Conservation (phyloP, 2,329 filamentous ascomycete genomes). For the Fusarium sp. region DNA sequence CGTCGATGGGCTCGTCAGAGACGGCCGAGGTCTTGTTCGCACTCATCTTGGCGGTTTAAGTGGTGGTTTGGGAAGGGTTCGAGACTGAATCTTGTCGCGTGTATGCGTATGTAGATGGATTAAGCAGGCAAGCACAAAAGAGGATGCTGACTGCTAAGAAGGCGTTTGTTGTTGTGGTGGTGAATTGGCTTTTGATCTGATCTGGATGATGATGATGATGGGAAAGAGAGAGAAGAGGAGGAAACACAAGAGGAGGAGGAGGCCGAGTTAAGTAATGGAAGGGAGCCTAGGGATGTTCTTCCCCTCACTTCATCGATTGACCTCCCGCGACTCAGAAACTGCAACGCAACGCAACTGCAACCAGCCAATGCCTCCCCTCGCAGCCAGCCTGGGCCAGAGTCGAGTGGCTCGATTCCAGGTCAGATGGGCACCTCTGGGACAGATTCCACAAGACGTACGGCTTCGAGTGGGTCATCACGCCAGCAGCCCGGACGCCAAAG, state of each 20-base stretch:
- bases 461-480: neutral
- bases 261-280: conserved; percentile 38
- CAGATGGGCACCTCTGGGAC: conserved; percentile 20
- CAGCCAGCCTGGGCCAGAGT: conserved; percentile 20
- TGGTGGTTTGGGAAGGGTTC: conserved; percentile 36
- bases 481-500: neutral
- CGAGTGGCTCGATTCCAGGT: conserved; percentile 32
- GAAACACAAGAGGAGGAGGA: conserved; percentile 35
- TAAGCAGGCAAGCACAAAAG: conserved; percentile 27
- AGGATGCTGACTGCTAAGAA: conserved; percentile 24
- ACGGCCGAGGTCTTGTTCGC: conserved; percentile 68
- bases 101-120: conserved; percentile 18
- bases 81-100: conserved; percentile 28
- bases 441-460: neutral
- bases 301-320: conserved; percentile 38
- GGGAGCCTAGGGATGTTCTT: conserved; percentile 25
- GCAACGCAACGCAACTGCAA: conserved; percentile 17
- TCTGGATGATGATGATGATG: conserved; percentile 39
- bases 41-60: conserved; percentile 62
- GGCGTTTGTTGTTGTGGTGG: conserved; percentile 19
- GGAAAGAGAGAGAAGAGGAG: conserved; percentile 37
- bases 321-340: conserved; percentile 22
- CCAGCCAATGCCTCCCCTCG: conserved; percentile 22
- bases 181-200: conserved; percentile 37
- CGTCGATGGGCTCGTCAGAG: conserved; percentile 68